Conservation (phyloP, 2,329 filamentous ascomycete species). For the Sporothrix dimorphospora region DNA sequence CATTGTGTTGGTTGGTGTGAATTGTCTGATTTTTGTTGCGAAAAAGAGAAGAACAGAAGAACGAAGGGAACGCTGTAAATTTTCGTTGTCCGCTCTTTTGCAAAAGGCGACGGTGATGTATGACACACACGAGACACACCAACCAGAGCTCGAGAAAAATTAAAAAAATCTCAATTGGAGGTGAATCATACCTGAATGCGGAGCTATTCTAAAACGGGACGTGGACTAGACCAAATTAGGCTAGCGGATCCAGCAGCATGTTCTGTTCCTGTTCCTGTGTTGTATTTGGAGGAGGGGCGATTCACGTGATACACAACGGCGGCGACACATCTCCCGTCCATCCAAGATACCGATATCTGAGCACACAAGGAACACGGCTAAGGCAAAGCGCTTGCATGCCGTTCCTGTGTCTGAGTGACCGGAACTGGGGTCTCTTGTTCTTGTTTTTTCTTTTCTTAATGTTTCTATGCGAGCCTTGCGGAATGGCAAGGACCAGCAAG, state of each 20-base stretch:
- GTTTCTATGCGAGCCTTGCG: not conserved
- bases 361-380: not conserved
- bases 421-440: not conserved
- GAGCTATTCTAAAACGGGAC: not conserved
- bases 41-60: not conserved
- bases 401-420: not conserved
- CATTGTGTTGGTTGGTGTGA: slow-evolving; percentile 3
- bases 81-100: slow-evolving; percentile 1
- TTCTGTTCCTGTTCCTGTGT: slow-evolving; percentile 12
- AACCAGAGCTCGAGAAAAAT: slow-evolving; percentile 8
- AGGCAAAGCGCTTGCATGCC: not conserved
- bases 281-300: not conserved
- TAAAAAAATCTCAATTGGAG: slow-evolving; percentile 16
- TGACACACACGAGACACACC: slow-evolving; percentile 26
- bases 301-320: not conserved
- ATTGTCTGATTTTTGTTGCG: not conserved
- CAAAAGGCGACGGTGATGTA: slow-evolving; percentile 12
- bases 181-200: not conserved
- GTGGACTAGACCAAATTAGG: not conserved
- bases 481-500: not conserved
- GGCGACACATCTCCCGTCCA: not conserved
- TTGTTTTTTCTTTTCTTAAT: not conserved
- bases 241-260: not conserved
- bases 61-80: not conserved
- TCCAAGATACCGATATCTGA: not conserved